phyloP scores from a whole-genome alignment of 345 rosid genomes.

The Arabidopsis thaliana region TAIR10.1 NC_003075.7:15506001-15506500 shows the following conservation, averaged over 20 bases:
- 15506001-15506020: constrained; percentile 93
- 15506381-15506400: constrained; percentile 12
- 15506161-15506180: constrained; percentile 57
- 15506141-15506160: constrained; percentile 62
- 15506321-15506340: constrained; percentile 10
- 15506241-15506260: constrained; percentile 42
- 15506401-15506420: constrained; percentile 18
- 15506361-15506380: constrained; percentile 25
- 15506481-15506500: constrained; percentile 69
- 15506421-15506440: constrained; percentile 43
- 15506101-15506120: constrained; percentile 91
- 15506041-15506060: constrained; percentile 76
- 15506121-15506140: constrained; percentile 90
- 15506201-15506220: constrained; percentile 62
- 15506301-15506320: constrained; percentile 29
- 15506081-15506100: constrained; percentile 69
- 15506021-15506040: constrained; percentile 79
- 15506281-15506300: constrained; percentile 48
- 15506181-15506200: constrained; percentile 58
- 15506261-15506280: constrained; percentile 47
- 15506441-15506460: constrained; percentile 43
- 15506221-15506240: constrained; percentile 54
- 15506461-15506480: constrained; percentile 57
- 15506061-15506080: constrained; percentile 76
- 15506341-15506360: constrained; percentile 37